phyloP scores from a whole-genome alignment of 2,329 filamentous ascomycete species.

The Fusarium sp. region DNA sequence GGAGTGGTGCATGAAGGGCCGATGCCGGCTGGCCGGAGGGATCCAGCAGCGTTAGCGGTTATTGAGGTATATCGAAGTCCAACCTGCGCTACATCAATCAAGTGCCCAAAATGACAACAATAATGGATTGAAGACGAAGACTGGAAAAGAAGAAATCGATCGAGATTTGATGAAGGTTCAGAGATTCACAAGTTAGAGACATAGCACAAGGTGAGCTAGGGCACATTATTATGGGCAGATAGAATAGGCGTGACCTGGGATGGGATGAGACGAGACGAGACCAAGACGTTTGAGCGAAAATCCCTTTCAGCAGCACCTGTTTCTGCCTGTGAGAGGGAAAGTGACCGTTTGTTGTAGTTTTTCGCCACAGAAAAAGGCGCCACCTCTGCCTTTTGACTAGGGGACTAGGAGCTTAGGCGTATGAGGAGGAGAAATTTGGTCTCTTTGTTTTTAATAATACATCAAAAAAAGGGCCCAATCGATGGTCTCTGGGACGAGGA shows the following conservation, averaged over 20 bases:
- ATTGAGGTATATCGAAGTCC: background rate
- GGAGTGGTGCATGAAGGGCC: constrained; percentile 26
- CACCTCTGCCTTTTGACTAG: background rate
- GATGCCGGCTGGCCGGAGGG: constrained; percentile 5
- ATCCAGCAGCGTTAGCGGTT: background rate
- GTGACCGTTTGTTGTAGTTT: constrained; percentile 2
- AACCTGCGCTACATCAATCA: constrained; percentile 17
- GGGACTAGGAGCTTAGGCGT: background rate
- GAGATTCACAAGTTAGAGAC: constrained; percentile 12
- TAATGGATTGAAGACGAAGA: background rate
- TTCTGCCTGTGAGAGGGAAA: background rate
- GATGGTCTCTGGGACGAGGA: background rate
- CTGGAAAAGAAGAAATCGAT: background rate
- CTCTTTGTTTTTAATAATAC: background rate
- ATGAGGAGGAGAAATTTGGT: constrained; percentile 4
- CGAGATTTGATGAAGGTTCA: constrained; percentile 9
- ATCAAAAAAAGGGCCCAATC: background rate
- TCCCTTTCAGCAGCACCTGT: constrained; percentile 11
- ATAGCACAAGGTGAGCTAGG: constrained; percentile 24
- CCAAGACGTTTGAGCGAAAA: constrained; percentile 15
- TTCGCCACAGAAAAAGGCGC: constrained; percentile 24
- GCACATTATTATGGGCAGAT: constrained; percentile 32
- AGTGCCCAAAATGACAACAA: constrained; percentile 15
- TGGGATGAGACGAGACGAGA: constrained; percentile 4
- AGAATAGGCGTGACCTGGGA: constrained; percentile 16